Evolutionary conservation across 208 protist species (phyloP).

Genomic region (Histomonas meleagridis): DNA sequence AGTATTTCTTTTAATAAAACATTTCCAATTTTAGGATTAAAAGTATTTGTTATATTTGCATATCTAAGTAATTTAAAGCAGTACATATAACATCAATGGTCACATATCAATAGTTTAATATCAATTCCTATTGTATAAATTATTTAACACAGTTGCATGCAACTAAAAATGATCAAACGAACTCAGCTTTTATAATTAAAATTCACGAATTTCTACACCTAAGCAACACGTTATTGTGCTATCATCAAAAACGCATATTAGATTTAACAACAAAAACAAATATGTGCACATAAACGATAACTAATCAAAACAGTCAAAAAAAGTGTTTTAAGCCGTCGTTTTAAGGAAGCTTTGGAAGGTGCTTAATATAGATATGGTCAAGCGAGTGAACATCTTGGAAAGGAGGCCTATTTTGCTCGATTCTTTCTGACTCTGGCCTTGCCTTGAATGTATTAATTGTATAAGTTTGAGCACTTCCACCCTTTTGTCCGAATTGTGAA

Average conservation of each 20-base stretch:
- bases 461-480: neutral
- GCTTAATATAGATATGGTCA: constrained; percentile 34
- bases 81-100: too few species aligned
- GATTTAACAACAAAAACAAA: constrained; percentile 44
- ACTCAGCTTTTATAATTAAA: too few species aligned
- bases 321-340: neutral
- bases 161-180: too few species aligned
- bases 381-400: constrained; percentile 36
- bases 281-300: neutral
- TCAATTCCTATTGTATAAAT: too few species aligned
- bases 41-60: too few species aligned
- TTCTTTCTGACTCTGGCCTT: constrained; percentile 4
- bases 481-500: constrained; percentile 26
- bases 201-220: too few species aligned
- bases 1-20: too few species aligned
- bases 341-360: constrained; percentile 13
- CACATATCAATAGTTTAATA: too few species aligned
- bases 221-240: too few species aligned
- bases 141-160: too few species aligned
- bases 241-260: constrained; percentile 47
- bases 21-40: too few species aligned
- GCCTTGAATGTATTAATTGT: constrained; percentile 21
- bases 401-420: neutral
- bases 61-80: too few species aligned
- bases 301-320: neutral